phyloP scores from a whole-genome alignment of 2,329 filamentous ascomycete species.

The Magnaporthiopsis incrustans region DNA sequence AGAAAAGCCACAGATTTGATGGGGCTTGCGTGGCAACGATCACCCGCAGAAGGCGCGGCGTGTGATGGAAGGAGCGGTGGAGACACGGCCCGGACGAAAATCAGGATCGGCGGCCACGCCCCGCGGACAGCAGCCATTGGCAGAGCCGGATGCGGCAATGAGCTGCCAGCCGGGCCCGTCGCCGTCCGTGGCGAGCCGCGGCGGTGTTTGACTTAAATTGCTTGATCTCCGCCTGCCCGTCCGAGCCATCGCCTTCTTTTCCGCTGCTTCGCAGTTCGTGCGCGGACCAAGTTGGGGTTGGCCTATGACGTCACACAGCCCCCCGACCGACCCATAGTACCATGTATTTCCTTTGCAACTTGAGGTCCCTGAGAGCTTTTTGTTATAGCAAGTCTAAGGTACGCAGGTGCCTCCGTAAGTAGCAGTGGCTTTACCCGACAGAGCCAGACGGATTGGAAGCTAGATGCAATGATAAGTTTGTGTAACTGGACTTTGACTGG shows the following conservation, averaged over 20 bases:
- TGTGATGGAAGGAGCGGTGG: too few relatives aligned
- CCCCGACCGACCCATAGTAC: too few relatives aligned
- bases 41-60: too few relatives aligned
- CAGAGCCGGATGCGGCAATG: not conserved
- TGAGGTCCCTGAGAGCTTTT: too few relatives aligned
- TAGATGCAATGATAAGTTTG: too few relatives aligned
- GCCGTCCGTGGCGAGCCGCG: not conserved
- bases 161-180: not conserved
- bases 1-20: not conserved
- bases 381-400: too few relatives aligned
- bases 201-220: not conserved
- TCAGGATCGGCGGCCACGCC: not conserved
- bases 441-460: too few relatives aligned
- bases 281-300: not conserved
- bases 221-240: not conserved
- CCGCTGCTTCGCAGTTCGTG: too few relatives aligned
- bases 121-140: not conserved
- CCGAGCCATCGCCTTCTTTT: too few relatives aligned
- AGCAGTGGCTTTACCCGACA: too few relatives aligned
- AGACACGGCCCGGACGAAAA: not conserved
- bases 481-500: not conserved
- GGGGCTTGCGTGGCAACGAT: not conserved
- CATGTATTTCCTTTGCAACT: too few relatives aligned
- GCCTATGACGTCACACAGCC: not conserved
- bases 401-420: too few relatives aligned